Evolutionary conservation across 495 filamentous ascomycete species (phyloP).

Genomic region (Penicillium macrosclerotiorum): DNA sequence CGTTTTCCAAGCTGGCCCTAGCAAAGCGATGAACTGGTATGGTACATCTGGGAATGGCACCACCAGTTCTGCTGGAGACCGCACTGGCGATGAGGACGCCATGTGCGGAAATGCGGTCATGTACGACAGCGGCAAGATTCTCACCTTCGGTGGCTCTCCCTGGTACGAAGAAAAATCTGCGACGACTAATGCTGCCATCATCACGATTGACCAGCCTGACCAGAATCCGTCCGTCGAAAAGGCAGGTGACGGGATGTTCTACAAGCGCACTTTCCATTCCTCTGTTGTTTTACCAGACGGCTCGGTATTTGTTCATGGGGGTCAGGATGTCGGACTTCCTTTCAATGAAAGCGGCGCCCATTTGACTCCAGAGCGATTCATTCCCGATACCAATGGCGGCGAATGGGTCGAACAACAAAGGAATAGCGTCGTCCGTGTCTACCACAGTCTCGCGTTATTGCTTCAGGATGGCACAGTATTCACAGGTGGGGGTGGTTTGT

Average conservation of each 20-base stretch:
- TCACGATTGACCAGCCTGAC: conserved; percentile 33
- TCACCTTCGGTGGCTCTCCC: conserved; percentile 44
- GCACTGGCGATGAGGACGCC: conserved; percentile 7
- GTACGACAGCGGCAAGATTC: conserved; percentile 38
- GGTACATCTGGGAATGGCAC: neutral
- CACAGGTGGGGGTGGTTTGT: conserved; percentile 52
- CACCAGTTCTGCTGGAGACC: conserved; percentile 2
- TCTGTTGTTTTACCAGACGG: conserved; percentile 50
- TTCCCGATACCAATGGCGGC: conserved; percentile 29
- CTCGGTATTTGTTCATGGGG: conserved; percentile 40
- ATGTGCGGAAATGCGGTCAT: conserved; percentile 18
- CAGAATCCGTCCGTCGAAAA: conserved; percentile 19
- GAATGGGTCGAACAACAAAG: conserved; percentile 35
- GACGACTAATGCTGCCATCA: conserved; percentile 36
- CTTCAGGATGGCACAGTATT: conserved; percentile 52
- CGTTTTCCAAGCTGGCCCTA: conserved; percentile 60
- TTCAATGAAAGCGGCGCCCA: conserved; percentile 42
- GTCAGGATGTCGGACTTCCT: conserved; percentile 34
- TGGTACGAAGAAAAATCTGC: conserved; percentile 35
- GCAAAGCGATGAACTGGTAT: conserved; percentile 46
- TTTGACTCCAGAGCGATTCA: conserved; percentile 43
- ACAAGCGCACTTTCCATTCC: conserved; percentile 41
- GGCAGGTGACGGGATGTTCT: conserved; percentile 33
- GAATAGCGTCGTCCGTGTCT: conserved; percentile 41
- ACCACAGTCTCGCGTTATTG: conserved; percentile 50